Base-by-base conservation (phyloP, 1,139 yeast species). In the Pichia sp. region DNA sequence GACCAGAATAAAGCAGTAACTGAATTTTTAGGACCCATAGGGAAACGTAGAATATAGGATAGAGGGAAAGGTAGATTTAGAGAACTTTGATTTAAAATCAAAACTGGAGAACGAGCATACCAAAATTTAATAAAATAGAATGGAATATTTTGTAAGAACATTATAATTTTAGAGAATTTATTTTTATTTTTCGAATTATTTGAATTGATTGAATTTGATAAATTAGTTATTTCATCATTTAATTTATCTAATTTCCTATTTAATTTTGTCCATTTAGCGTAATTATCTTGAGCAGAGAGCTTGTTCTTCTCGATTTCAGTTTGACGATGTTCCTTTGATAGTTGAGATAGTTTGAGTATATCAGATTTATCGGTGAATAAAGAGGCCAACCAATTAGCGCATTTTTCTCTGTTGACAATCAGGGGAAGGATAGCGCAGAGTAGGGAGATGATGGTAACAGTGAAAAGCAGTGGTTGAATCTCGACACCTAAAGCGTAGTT, bases 201-300 rank as follows among this genome's bases (percentile, higher is more conserved):
- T 41, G 79, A 59, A n/a, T 49, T 45, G 4, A 67, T 56, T 49
- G 69, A 69, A 31, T 66, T 62, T 5, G 59, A 46, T 3, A 66
- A 4, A 28, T 17, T 26, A 8, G 35, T 56, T 36, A 83, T 64
- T 47, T 82, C 77, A 10, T 64, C 67, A 39, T 69, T 68, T 41
- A 84, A 59, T 47, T 74, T 72, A 48, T 82, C 89, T 44, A 72
- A 64, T 52, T 72, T 74, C 38, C 98, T 72, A 54, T 86, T 89
- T 49, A 89, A 70, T 59, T 86, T 86, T 3, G 97, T 94, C 98
- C 98, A 91, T 54, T 75, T 80, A 36, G 97, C 96, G 60, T 89
- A 91, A 54, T 91, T 80, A 58, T 91, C 96, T 60, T 89, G 96
- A 5, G 96, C 93, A 47, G 88, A 77, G 14, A 89, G 73, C 8